Percentiles rank a stretch among this genome's conserved stretches.
Conservation (phyloP, 2,329 filamentous ascomycete species). For the Neophaeococcomyces mojaviensis region DNA sequence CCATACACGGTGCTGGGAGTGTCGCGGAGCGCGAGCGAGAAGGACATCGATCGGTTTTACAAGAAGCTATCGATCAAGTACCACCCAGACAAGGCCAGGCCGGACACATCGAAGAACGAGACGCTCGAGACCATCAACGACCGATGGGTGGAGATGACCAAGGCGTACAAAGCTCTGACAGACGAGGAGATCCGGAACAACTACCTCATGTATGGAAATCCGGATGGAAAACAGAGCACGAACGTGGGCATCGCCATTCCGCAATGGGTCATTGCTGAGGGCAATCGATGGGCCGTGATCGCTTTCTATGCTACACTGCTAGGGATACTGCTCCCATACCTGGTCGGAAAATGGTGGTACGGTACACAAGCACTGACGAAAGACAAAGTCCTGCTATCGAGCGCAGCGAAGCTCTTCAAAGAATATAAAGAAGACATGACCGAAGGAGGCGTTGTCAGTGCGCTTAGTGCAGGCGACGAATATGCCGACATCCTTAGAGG, state of each 20-base stretch:
- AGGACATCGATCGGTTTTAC: constrained; percentile 87
- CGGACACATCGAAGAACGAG: constrained; percentile 79
- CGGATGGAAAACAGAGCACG: constrained; percentile 95
- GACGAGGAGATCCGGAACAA: constrained; percentile 97
- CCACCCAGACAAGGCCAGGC: constrained; percentile 87
- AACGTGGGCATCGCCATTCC: constrained; percentile 96
- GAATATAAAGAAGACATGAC: constrained; percentile 82
- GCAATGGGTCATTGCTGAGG: constrained; percentile 84
- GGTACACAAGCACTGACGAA: constrained; percentile 88
- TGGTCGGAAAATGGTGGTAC: constrained; percentile 98
- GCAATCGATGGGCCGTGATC: constrained; percentile 91
- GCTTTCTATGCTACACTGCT: constrained; percentile 81
- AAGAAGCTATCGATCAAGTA: constrained; percentile 75
- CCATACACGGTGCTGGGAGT: constrained; percentile 91
- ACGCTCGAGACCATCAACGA: constrained; percentile 78
- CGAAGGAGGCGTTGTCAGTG: constrained; percentile 69
- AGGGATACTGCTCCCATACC: constrained; percentile 81
- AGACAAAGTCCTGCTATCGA: constrained; percentile 87
- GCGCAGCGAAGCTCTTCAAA: constrained; percentile 87
- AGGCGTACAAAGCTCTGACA: constrained; percentile 95
- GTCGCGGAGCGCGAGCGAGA: constrained; percentile 74
- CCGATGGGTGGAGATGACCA: constrained; percentile 87
- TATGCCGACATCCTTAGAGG: constrained; percentile 70
- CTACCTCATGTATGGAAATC: constrained; percentile 90
- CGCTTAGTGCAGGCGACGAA: constrained; percentile 79